phyloP scores from a whole-genome alignment of 257 asterid genomes.

The Eustoma russellianum region DNA sequence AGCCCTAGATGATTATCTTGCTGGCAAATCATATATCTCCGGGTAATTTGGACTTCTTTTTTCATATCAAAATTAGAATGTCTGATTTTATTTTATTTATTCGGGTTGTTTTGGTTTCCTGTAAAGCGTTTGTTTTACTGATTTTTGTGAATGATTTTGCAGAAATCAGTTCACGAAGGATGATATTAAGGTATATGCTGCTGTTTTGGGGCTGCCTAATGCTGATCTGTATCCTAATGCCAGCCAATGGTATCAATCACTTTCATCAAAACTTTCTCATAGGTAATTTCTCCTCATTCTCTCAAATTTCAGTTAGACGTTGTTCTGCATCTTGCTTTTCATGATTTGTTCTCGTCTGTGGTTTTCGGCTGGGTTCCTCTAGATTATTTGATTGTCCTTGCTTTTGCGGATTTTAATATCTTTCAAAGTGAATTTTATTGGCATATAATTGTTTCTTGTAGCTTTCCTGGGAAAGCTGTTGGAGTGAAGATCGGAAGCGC shows the following conservation, averaged over 20 bases:
- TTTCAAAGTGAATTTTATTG: too few relatives aligned
- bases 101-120: not conserved
- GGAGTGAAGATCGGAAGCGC: slow-evolving; percentile 38
- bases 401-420: not conserved
- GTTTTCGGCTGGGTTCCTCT: not conserved
- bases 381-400: not conserved
- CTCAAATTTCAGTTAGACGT: too few relatives aligned
- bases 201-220: slow-evolving; percentile 45
- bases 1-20: slow-evolving; percentile 50
- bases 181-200: slow-evolving; percentile 65
- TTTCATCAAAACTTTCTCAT: slow-evolving; percentile 45
- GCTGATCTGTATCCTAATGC: slow-evolving; percentile 64
- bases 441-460: too few relatives aligned
- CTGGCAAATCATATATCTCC: slow-evolving; percentile 65
- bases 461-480: slow-evolving; percentile 91
- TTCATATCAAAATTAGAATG: not conserved
- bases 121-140: not conserved
- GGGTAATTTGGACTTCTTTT: slow-evolving; percentile 27
- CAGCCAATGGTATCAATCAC: slow-evolving; percentile 64
- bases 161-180: slow-evolving; percentile 62
- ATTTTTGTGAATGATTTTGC: slow-evolving; percentile 11
- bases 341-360: too few relatives aligned
- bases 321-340: too few relatives aligned
- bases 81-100: not conserved
- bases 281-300: slow-evolving; percentile 58